These are phyloP conservation scores for Xylaria acuta DNA, from an alignment of 495 filamentous ascomycete species.

Conservation along the genomic window DNA sequence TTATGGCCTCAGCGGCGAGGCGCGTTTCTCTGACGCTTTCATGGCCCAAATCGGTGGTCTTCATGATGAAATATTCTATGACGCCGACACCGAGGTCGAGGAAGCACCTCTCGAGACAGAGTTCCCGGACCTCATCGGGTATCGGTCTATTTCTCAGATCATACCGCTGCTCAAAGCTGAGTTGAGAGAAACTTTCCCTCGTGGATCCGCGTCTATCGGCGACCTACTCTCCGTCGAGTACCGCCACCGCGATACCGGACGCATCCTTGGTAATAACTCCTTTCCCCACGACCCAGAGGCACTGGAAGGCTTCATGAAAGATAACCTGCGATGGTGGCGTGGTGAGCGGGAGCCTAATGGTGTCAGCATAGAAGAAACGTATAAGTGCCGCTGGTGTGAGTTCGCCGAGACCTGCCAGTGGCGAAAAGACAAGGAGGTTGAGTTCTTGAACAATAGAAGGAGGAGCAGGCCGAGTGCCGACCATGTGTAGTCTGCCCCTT, in stretches of 20 bases:
- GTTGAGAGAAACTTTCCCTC: constrained; percentile 63
- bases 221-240: constrained; percentile 70
- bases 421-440: constrained; percentile 48
- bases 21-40: constrained; percentile 77
- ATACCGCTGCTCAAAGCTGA: constrained; percentile 50
- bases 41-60: constrained; percentile 77
- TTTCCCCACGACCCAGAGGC: constrained; percentile 70
- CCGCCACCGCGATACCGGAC: constrained; percentile 56
- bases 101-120: constrained; percentile 20
- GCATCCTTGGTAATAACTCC: constrained; percentile 68
- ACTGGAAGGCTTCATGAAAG: constrained; percentile 67
- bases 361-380: constrained; percentile 86
- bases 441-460: constrained; percentile 38
- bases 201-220: constrained; percentile 56
- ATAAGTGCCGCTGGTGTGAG: constrained; percentile 76
- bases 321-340: constrained; percentile 85
- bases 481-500: neutral
- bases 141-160: constrained; percentile 49
- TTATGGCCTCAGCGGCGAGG: constrained; percentile 68
- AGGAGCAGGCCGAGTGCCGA: neutral
- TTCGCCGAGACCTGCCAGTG: constrained; percentile 62
- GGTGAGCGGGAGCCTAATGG: constrained; percentile 79
- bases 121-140: constrained; percentile 50
- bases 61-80: constrained; percentile 62
- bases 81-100: constrained; percentile 38